Evolutionary conservation across 257 asterid species (phyloP), one percentile per base, ranked within the genome.

Genomic region (Solanum sitiens): DNA sequence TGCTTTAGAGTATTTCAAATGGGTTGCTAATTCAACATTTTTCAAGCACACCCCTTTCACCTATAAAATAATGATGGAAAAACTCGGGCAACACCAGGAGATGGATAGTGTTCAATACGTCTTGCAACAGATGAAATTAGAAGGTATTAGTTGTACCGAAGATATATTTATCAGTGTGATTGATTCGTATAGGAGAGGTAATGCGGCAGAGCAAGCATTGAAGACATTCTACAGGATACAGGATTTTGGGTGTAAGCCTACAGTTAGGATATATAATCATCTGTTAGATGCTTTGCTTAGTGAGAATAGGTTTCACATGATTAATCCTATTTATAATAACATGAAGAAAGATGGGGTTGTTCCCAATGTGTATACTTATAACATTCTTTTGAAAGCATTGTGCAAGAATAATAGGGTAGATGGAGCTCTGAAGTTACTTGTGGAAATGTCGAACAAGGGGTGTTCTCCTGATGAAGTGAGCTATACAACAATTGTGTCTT

Each of bases 281-380:
- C 86, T 96, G 13, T 88, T 96, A 89, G 98, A 96, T 93, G 98
- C 95, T 63, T 92, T 96, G 95, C 96, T 96, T 33, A 25, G 93
- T 75, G 98, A 95, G 93, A 91, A 93, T 87, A 92, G 91, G 94
- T 96, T 92, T 88, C 92, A 89, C 67, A 91, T 92, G 97, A 93
- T 96, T 86, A 94, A 87, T 92, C 98, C 98, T 33, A 32, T 96
- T 76, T 96, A 95, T 71, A 88, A 88, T 72, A 93, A 96, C 88
- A 95, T 96, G 98, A 94, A 95, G 94, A 93, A 91, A 88, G 98
- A 96, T 50, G 98, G 98, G 44, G 40, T 96, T 88, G 94, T 94
- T 89, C 99, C 98, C 7, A 96, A 96, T 89, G 95, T 96, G 80
- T 95, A 88, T 86, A 96, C 99, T 1, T 94, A 96, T 85, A 96